A percentile compares a stretch with the other conserved stretches of the same genome.
phyloP scores from a whole-genome alignment of 2,329 filamentous ascomycete species.

The Chalaropsis ovoidea region DNA sequence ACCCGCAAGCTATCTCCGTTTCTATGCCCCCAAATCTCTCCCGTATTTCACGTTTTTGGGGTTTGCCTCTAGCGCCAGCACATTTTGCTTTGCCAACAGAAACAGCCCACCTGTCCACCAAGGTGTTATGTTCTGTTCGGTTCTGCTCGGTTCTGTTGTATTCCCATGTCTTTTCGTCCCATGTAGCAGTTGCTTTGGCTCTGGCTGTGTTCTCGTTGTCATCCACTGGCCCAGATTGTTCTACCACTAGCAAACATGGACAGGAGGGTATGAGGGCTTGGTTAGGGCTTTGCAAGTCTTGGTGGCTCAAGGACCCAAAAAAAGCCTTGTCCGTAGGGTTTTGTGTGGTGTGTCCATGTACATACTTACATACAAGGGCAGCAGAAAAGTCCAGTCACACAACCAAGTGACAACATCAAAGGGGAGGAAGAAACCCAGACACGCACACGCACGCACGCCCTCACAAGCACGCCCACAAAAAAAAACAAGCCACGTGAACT shows the following conservation, averaged over 20 bases:
- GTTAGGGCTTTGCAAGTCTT: neutral
- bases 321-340: neutral
- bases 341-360: neutral
- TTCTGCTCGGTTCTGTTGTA: no score
- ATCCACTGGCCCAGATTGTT: no score
- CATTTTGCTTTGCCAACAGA: neutral
- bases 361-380: neutral
- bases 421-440: neutral
- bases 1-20: neutral
- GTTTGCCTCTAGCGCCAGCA: neutral
- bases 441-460: neutral
- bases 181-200: no score
- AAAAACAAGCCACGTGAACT: conserved; percentile 6
- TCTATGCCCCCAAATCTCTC: neutral
- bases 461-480: neutral
- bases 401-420: neutral
- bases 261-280: no score
- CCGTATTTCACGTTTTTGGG: neutral
- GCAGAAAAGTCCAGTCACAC: neutral
- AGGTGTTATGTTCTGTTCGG: no score
- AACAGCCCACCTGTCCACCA: no score
- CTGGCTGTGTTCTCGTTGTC: no score
- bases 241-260: no score
- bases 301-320: neutral
- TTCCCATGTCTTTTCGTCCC: no score